Evolutionary conservation across 2,329 filamentous ascomycete species (phyloP).

Genomic region (Thelonectria blattea): DNA sequence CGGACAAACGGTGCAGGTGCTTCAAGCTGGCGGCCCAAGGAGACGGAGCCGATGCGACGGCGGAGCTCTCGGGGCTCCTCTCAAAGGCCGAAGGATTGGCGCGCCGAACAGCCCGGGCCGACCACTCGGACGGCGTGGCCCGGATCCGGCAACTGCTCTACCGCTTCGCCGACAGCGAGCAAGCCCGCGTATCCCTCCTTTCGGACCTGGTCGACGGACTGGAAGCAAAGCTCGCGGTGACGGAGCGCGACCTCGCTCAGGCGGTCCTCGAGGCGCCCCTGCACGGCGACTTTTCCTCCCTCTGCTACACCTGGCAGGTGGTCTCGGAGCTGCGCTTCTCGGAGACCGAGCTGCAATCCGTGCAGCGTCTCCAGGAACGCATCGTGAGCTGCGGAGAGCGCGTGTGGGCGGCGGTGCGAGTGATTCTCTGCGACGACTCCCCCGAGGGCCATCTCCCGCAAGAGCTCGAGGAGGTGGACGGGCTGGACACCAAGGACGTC

Average conservation of each 20-base stretch:
- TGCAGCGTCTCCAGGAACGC: constrained; percentile 55
- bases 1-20: constrained; percentile 44
- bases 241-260: constrained; percentile 67
- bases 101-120: constrained; percentile 77
- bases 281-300: constrained; percentile 72
- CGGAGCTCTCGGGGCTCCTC: constrained; percentile 55
- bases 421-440: constrained; percentile 89
- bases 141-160: constrained; percentile 75
- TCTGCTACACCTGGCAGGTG: constrained; percentile 64
- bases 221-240: constrained; percentile 67
- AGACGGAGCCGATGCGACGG: constrained; percentile 24
- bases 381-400: constrained; percentile 66
- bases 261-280: constrained; percentile 72
- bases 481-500: constrained; percentile 83
- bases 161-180: constrained; percentile 55
- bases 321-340: constrained; percentile 50
- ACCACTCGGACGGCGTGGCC: constrained; percentile 91
- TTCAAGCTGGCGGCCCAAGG: constrained; percentile 31
- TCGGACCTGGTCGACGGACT: constrained; percentile 64
- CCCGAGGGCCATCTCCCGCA: constrained; percentile 87
- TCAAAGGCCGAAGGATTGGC: constrained; percentile 63
- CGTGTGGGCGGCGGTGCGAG: constrained; percentile 79
- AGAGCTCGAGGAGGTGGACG: constrained; percentile 73
- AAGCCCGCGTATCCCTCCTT: constrained; percentile 58
- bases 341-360: constrained; percentile 42